phyloP scores from a whole-genome alignment of 768 basidiomycete genomes.

The Crassisporium funariophilum region DNA sequence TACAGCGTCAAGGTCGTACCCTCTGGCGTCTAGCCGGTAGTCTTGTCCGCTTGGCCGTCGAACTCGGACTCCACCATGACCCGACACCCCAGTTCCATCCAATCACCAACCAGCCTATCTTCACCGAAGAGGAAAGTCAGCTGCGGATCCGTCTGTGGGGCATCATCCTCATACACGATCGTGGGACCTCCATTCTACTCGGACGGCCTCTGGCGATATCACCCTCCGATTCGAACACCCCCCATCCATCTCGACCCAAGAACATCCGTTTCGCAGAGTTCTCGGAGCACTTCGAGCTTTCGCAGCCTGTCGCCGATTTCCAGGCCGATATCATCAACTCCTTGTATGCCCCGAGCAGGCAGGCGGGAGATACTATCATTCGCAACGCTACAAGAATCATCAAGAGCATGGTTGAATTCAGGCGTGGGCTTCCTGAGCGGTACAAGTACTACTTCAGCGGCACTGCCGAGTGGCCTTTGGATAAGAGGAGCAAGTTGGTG shows the following conservation, averaged over 20 bases:
- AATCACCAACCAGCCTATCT: slow-evolving; percentile 42
- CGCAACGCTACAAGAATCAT: slow-evolving; percentile 79
- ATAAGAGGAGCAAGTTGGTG: slow-evolving; percentile 66
- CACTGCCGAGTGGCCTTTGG: slow-evolving; percentile 71
- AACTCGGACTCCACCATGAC: slow-evolving; percentile 86
- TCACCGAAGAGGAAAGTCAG: slow-evolving; percentile 77
- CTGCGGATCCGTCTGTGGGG: slow-evolving; percentile 83
- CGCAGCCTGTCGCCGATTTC: slow-evolving; percentile 76
- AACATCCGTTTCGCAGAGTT: slow-evolving; percentile 47
- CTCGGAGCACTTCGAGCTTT: slow-evolving; percentile 80
- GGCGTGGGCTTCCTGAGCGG: slow-evolving; percentile 65
- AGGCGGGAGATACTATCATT: slow-evolving; percentile 69
- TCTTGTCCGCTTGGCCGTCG: slow-evolving; percentile 78
- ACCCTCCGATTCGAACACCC: slow-evolving; percentile 83
- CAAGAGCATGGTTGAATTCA: slow-evolving; percentile 72
- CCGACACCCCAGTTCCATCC: slow-evolving; percentile 62
- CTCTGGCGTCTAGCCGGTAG: slow-evolving; percentile 88
- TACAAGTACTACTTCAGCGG: slow-evolving; percentile 81
- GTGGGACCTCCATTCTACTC: slow-evolving; percentile 85
- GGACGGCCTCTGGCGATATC: slow-evolving; percentile 84
- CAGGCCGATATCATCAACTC: slow-evolving; percentile 91
- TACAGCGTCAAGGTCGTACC: slow-evolving; percentile 83
- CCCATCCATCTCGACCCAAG: slow-evolving; percentile 58
- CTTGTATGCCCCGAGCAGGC: slow-evolving; percentile 75
- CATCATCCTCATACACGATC: slow-evolving; percentile 83